Conservation (phyloP, 805 yeast genomes). For the Kluyveromyces dobzhanskii region DNA sequence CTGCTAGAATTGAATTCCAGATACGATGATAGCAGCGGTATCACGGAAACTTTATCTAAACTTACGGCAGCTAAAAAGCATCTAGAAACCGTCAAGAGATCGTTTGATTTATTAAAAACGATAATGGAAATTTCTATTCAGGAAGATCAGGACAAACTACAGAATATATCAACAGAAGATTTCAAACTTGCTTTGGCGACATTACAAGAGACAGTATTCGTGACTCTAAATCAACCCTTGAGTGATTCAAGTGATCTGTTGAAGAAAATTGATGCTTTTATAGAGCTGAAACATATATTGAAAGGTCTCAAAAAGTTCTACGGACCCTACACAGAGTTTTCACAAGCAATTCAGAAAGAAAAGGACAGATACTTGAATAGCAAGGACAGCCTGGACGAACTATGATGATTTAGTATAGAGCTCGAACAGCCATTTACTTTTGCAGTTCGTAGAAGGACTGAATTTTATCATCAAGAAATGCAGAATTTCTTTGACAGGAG, state of each 20-base stretch:
- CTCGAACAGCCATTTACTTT: no score
- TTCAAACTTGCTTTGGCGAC: constrained; percentile 35
- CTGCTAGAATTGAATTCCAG: constrained; percentile 18
- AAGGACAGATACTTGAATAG: constrained; percentile 28
- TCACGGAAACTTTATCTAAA: constrained; percentile 32
- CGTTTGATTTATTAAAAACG: constrained; percentile 38
- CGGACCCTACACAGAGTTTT: constrained; percentile 42
- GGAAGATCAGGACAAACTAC: constrained; percentile 6
- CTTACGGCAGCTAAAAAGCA: constrained; percentile 39
- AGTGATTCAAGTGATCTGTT: constrained; percentile 26
- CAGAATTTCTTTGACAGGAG: no score
- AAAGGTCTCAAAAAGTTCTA: constrained; percentile 44
- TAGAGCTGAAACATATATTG: constrained; percentile 44
- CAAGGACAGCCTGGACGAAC: constrained; percentile 20
- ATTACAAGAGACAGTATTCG: constrained; percentile 38
- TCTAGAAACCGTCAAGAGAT: constrained; percentile 37
- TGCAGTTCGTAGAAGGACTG: no score
- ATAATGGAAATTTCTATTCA: constrained; percentile 27
- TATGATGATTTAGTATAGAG: constrained; percentile 6
- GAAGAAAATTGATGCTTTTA: constrained; percentile 39
- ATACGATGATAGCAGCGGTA: constrained; percentile 11
- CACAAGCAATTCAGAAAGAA: constrained; percentile 32
- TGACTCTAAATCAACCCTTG: constrained; percentile 28
- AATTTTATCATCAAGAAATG: no score
- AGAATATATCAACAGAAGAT: constrained; percentile 26